Percentiles rank a stretch among this genome's conserved stretches.
phyloP scores from a whole-genome alignment of 2,329 filamentous ascomycete genomes.

The Aspergillus sp. region DNA sequence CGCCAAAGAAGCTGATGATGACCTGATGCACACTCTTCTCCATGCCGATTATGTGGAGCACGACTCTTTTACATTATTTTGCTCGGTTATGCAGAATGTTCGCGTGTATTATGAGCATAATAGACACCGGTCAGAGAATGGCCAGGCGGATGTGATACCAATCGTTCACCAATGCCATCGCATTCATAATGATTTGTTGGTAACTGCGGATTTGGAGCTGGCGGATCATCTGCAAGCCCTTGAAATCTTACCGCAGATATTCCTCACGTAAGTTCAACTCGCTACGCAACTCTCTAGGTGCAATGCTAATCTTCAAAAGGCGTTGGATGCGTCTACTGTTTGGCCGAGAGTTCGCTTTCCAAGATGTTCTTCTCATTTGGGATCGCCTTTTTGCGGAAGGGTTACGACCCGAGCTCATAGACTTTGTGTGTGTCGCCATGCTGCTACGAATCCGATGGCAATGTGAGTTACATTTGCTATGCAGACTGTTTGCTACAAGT shows the following conservation, averaged over 20 bases:
- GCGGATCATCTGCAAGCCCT: conserved; percentile 77
- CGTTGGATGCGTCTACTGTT: conserved; percentile 94
- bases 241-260: conserved; percentile 94
- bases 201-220: conserved; percentile 78
- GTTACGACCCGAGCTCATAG: conserved; percentile 74
- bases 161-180: conserved; percentile 85
- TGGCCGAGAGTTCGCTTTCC: conserved; percentile 88
- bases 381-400: conserved; percentile 89
- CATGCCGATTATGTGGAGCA: conserved; percentile 79
- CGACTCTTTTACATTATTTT: conserved; percentile 85
- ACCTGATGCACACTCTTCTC: conserved; percentile 65
- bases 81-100: conserved; percentile 81
- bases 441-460: conserved; percentile 88
- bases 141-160: conserved; percentile 57
- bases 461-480: conserved; percentile 55
- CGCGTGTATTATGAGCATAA: conserved; percentile 83
- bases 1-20: conserved; percentile 45
- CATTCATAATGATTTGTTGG: conserved; percentile 81
- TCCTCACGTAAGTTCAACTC: conserved; percentile 70
- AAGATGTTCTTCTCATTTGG: conserved; percentile 82
- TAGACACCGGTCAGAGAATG: conserved; percentile 46
- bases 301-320: conserved; percentile 17
- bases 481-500: conserved; percentile 12
- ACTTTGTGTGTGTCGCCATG: conserved; percentile 93
- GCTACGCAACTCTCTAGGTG: neutral